phyloP scores from a whole-genome alignment of 2,329 filamentous ascomycete genomes.

The Beauveria caledonica region DNA sequence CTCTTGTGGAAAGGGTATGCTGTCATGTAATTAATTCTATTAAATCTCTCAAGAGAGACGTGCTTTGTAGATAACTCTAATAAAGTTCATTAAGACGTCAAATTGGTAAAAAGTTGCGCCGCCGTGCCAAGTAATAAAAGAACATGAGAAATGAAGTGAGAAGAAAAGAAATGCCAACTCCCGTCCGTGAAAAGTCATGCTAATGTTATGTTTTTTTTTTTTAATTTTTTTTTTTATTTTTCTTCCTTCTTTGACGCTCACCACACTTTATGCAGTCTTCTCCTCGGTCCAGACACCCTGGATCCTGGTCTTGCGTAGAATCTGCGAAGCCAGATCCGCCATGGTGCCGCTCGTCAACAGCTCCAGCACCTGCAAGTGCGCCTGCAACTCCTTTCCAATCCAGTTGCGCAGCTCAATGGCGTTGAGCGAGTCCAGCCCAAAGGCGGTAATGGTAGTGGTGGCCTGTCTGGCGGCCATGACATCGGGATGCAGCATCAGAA shows the following conservation, averaged over 20 bases:
- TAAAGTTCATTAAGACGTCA: not conserved
- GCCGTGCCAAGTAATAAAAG: not conserved
- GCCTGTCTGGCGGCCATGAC: slow-evolving; percentile 16
- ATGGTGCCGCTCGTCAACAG: slow-evolving; percentile 38
- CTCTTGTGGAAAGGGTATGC: too few relatives aligned
- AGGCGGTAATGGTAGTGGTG: slow-evolving; percentile 18
- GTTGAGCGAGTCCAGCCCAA: slow-evolving; percentile 38
- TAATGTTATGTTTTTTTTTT: not conserved
- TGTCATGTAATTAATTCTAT: too few relatives aligned
- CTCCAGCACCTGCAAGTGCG: slow-evolving; percentile 45
- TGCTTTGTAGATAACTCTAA: not conserved
- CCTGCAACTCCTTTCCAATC: slow-evolving; percentile 40
- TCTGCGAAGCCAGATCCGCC: slow-evolving; percentile 8
- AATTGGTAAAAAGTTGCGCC: not conserved
- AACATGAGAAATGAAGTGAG: not conserved
- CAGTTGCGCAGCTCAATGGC: slow-evolving; percentile 44
- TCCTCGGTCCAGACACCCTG: slow-evolving; percentile 14
- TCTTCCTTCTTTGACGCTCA: not conserved
- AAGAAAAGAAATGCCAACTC: not conserved
- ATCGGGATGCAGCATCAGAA: slow-evolving; percentile 20
- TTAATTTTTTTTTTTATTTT: not conserved
- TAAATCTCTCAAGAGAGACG: not conserved
- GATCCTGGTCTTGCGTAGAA: slow-evolving; percentile 21
- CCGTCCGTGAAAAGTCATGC: not conserved
- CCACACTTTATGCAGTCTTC: not conserved